Conservation (phyloP, 1,284 basidiomycete genomes). For the Papiliotrema nemorosa region DNA sequence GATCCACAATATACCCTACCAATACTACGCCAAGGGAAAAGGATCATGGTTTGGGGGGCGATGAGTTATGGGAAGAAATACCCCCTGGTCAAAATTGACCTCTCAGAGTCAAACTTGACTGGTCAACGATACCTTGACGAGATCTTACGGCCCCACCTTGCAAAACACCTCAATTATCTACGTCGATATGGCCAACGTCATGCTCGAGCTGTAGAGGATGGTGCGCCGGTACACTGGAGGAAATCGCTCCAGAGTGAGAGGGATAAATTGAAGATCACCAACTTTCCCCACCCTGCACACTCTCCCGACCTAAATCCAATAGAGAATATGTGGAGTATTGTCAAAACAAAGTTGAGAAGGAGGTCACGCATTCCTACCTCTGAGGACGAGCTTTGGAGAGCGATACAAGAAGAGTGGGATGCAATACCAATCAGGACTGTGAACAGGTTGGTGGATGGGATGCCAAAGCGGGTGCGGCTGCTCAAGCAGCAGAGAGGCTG, state of each 20-base stretch:
- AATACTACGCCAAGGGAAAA: slow-evolving; percentile 4
- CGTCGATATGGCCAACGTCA: neutral
- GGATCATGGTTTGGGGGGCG: slow-evolving; percentile 16
- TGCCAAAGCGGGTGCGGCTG: too few species aligned
- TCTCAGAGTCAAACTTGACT: slow-evolving; percentile 9
- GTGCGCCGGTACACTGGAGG: neutral
- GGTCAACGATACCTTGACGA: slow-evolving; percentile 17
- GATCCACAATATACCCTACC: slow-evolving; percentile 3
- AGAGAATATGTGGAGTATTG: too few species aligned
- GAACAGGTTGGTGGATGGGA: too few species aligned
- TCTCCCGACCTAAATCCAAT: too few species aligned
- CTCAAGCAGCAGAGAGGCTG: too few species aligned
- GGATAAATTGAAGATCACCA: neutral
- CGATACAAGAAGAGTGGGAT: too few species aligned
- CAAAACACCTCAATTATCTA: neutral
- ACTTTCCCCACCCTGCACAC: too few species aligned
- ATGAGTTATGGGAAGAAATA: slow-evolving; percentile 14
- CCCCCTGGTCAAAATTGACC: slow-evolving; percentile 8
- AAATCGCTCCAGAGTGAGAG: neutral
- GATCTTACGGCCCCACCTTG: slow-evolving; percentile 7
- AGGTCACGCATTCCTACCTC: too few species aligned
- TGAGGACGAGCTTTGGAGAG: too few species aligned
- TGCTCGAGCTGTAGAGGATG: neutral
- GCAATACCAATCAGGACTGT: too few species aligned
- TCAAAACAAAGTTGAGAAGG: too few species aligned